Conservation (phyloP, 106 monocot genomes). For the Dendrobium officinale region DNA sequence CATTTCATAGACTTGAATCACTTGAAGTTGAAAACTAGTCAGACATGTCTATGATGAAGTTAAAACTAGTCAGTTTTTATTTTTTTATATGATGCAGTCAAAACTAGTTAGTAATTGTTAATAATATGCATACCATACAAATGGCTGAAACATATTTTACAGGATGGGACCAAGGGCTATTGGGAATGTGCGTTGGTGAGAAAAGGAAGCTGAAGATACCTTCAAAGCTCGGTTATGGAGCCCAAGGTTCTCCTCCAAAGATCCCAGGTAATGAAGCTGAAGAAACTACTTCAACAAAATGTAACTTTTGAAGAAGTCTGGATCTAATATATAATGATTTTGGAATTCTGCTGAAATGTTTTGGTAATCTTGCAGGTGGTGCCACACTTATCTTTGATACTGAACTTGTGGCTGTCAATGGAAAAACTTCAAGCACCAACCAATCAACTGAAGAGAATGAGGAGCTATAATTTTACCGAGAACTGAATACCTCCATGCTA, state of each 20-base stretch:
- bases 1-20: too few relatives aligned
- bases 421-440: constrained; percentile 32
- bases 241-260: constrained; percentile 66
- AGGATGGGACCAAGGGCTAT: constrained; percentile 98
- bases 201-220: constrained; percentile 97
- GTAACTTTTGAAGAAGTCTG: neutral
- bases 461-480: constrained; percentile 15
- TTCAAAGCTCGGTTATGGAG: constrained; percentile 91
- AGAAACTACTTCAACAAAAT: too few relatives aligned
- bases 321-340: neutral
- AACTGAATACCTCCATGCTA: too few relatives aligned
- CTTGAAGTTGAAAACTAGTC: too few relatives aligned
- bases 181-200: constrained; percentile 96
- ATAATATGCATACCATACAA: too few relatives aligned
- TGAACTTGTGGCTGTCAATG: constrained; percentile 89
- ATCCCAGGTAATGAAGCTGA: constrained; percentile 46
- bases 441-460: constrained; percentile 8
- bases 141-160: neutral
- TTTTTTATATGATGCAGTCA: too few relatives aligned
- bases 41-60: too few relatives aligned
- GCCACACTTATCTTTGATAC: constrained; percentile 95
- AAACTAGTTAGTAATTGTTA: too few relatives aligned
- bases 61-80: too few relatives aligned
- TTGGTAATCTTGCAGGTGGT: constrained; percentile 47
- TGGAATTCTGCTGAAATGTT: neutral